Base-by-base conservation (phyloP, 306 rosid species). In the Sphenostylis stenocarpa region DNA sequence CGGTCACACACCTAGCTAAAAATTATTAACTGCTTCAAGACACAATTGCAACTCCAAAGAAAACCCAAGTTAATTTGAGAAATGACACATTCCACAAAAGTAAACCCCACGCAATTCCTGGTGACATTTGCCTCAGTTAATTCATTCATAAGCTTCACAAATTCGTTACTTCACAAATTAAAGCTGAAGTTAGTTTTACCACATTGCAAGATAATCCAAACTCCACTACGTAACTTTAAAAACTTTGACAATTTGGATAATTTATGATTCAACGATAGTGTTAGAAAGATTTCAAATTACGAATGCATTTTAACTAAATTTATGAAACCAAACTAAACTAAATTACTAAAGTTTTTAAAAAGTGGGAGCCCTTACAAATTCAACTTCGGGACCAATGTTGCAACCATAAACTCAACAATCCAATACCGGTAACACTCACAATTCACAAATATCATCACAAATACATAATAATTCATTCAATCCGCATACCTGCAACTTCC, bases 401-500 rank as follows among this genome's bases (percentile, higher is more conserved):
- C 45, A 12, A 41, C 11, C 47, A 41, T 1, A 13, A 9, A 41
- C 47, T 41, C 47, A 3, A 41, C 5, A 41, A 41, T 51, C 57
- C 14, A 51, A 51, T 51, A 7, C 23, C 56, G 24, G 12, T 49
- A 24, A 19, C 26, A 51, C 11, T 3, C 57, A 2, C 57, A 51
- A 53, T 21, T 52, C 60, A 53, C 7, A 1, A 10, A 20, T 20
- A 9, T 4, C 7, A 53, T 20, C 2, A 53, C 29, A 3, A 53
- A 0, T 10, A 21, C 16, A 20, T 19, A 23, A 7, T 1, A 55
- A 55, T 57, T 26, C 19, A 57, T 56, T 24, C 17, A 55, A 20
- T 56, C 15, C n/a, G 14, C 36, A 75, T 44, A 91, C 98, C 98
- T 81, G 91, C 83, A 83, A 41, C 78, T 90, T 89, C 1, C 80